Base-by-base conservation (phyloP, 345 rosid species). In the Cardiospermum halicacabum region DNA sequence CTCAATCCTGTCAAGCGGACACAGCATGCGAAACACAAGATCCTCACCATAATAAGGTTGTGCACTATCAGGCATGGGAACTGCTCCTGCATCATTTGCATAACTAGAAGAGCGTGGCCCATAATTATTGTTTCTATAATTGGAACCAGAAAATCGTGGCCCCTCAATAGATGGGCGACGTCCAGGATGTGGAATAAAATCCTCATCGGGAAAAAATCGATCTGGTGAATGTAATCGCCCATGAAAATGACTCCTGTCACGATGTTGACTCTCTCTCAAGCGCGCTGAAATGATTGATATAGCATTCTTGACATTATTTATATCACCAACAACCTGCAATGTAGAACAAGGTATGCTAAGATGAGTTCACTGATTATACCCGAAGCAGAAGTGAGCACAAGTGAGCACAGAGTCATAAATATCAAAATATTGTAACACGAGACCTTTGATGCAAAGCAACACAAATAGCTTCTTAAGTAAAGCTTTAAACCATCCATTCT, bases 191-290 rank as follows among this genome's bases (percentile, higher is more conserved):
- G 96, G 92, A 37, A 78, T 60, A 74, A 79, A 89, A 62, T 94
- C 96, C 34, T 95, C 99, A 66, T 85, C 92, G 24, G 92, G 78
- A 34, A 85, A 83, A 64, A 74, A 61, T 11, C 82, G 79, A 42
- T 93, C 98, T 1, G 96, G 97, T 51, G 94, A 89, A 57, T 86
- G 93, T 42, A 67, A 4, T 69, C 94, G 77, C 59, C 96, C 96
- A 65, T 81, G 95, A 64, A 91, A 80, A 75, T 89, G 74, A 82
- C 80, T 80, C 60, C 93, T 90, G 62, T 91, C 96, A 65, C 97
- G 93, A 79, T 91, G 97, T 58, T 95, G 99, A 73, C 99, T 91
- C 87, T 91, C 99, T 77, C 92, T 80, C 76, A 95, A 73, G 64
- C 96, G 96, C 2, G 89, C 82, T 49, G 97, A 87, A 67, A 95